These are phyloP conservation scores for Blastobotrys peoriensis DNA, from an alignment of 805 yeast species.

Conservation along the genomic window DNA sequence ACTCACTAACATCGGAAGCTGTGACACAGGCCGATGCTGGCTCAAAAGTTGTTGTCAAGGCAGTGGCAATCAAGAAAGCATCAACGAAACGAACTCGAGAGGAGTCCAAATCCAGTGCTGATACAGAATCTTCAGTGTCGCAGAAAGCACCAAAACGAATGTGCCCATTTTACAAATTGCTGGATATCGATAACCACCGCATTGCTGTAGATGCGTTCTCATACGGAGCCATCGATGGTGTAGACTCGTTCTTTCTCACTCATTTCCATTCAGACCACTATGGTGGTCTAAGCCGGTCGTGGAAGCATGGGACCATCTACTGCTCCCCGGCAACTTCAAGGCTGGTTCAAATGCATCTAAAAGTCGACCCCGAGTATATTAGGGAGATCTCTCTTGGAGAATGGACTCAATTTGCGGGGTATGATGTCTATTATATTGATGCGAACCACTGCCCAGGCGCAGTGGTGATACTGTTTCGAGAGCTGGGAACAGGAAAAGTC, in stretches of 20 bases:
- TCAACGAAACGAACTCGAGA: neutral
- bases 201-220: slow-evolving; percentile 36
- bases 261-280: slow-evolving; percentile 96
- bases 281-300: slow-evolving; percentile 71
- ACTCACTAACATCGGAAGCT: neutral
- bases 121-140: neutral
- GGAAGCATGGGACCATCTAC: slow-evolving; percentile 69
- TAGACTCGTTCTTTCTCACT: slow-evolving; percentile 29
- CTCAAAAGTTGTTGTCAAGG: neutral
- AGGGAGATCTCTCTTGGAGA: slow-evolving; percentile 39
- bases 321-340: slow-evolving; percentile 66
- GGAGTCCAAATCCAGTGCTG: neutral
- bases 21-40: neutral
- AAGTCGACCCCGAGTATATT: slow-evolving; percentile 42
- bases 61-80: neutral
- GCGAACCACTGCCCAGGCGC: slow-evolving; percentile 99
- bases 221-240: slow-evolving; percentile 30
- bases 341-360: slow-evolving; percentile 48
- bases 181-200: slow-evolving; percentile 23
- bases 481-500: slow-evolving; percentile 24
- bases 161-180: slow-evolving; percentile 30
- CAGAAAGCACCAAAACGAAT: slow-evolving; percentile 2
- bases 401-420: slow-evolving; percentile 33
- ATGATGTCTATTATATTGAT: slow-evolving; percentile 57
- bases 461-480: slow-evolving; percentile 66